Conservation (phyloP, 1,284 basidiomycete genomes). For the Rhodofomes roseus region DNA sequence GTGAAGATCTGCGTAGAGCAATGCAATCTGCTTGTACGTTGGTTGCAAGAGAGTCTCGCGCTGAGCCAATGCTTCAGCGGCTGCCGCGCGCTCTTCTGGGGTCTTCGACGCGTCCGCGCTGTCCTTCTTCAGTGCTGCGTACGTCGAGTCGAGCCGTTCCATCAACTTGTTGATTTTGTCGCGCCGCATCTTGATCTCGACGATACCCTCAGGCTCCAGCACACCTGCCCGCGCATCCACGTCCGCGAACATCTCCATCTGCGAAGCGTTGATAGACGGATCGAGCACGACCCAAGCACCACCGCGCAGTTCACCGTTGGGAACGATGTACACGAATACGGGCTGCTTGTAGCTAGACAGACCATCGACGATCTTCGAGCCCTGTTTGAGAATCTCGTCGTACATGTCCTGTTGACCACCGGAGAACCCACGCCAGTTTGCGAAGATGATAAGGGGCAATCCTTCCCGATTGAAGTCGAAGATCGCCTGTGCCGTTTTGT, state of each 20-base stretch:
- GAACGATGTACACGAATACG: constrained; percentile 98
- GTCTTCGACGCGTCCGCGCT: constrained; percentile 74
- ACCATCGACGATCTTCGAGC: constrained; percentile 97
- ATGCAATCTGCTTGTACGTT: constrained; percentile 90
- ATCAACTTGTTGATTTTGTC: constrained; percentile 90
- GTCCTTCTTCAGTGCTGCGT: constrained; percentile 78
- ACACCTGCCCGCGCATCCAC: constrained; percentile 95
- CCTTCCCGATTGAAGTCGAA: constrained; percentile 98
- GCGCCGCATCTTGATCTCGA: constrained; percentile 91
- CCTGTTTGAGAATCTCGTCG: constrained; percentile 92
- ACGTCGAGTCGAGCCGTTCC: constrained; percentile 89
- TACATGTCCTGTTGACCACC: constrained; percentile 99
- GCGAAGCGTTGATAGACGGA: constrained; percentile 92
- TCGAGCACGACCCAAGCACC: constrained; percentile 99
- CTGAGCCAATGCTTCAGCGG: constrained; percentile 64
- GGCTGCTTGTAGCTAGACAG: constrained; percentile 96
- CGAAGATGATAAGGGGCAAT: constrained; percentile 96
- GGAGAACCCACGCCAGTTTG: constrained; percentile 99
- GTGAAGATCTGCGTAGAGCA: constrained; percentile 96
- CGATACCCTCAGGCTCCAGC: constrained; percentile 95
- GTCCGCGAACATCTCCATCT: constrained; percentile 99
- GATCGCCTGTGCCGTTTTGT: constrained; percentile 99
- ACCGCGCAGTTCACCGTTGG: constrained; percentile 97
- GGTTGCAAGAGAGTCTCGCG: constrained; percentile 86
- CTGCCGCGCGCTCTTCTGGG: constrained; percentile 70